Base-by-base conservation (phyloP, 148 eudicot species). In the Cornus kousa region DNA sequence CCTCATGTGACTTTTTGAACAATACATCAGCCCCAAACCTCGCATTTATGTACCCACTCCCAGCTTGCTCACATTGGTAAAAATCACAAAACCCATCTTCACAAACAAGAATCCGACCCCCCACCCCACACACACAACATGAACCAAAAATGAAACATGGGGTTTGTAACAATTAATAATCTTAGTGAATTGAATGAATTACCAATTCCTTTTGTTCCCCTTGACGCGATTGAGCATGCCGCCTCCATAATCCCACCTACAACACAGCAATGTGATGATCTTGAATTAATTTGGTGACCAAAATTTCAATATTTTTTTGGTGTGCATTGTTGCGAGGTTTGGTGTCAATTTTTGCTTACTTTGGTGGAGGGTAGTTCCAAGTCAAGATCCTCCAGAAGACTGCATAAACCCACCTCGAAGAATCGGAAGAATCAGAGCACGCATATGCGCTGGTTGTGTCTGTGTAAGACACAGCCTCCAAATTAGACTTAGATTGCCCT, bases 1-100 rank as follows among this genome's bases (percentile, higher is more conserved):
- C 91, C 77, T 88, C 89, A 74, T 88, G 91, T 37, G 91, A 79
- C 89, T 86, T 79, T 81, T 86, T 88, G 79, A 88, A 88, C 85
- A 83, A 88, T 32, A 86, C 77, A 32, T 86, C 91, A 79, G 88
- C 82, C 60, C 89, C 91, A 83, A 88, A 86, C 19, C 70, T 84
- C 69, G 78, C 79, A 57, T 72, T 78, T 5, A 68, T 4, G 48
- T 67, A 71, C 69, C 80, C 85, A 70, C 72, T 78, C 28, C 80
- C 84, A 40, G 80, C 81, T 81, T 76, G 71, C 46, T 85, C 86
- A 66, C 86, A 88, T 75, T 85, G 86, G 67, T 48, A 74, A 74
- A 88, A 83, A 81, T 88, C 88, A 59, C 89, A 86, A 33, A 81
- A 88, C 66, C 91, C 89, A 79, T 88, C 91, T 83, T 88, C 91